phyloP scores from a whole-genome alignment of 345 rosid genomes.

The Raphanus sativus region DNA sequence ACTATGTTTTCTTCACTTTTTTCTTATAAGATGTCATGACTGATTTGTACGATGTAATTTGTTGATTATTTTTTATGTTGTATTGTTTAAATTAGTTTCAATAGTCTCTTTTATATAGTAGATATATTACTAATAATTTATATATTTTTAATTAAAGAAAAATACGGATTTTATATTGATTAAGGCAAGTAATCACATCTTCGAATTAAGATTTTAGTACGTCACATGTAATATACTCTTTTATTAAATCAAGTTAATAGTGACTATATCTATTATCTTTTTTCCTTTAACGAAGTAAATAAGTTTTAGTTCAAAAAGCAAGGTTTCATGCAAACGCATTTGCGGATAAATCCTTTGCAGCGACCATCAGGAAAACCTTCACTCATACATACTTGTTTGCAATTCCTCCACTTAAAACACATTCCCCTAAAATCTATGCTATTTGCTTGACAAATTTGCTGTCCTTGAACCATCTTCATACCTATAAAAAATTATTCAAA shows the following conservation, averaged over 20 bases:
- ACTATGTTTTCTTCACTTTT: neutral
- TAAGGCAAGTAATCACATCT: too few species aligned
- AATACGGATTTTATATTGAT: too few species aligned
- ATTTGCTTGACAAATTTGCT: neutral
- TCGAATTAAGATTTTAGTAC: too few species aligned
- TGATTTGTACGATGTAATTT: too few species aligned
- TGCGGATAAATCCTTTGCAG: neutral
- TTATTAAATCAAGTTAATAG: too few species aligned
- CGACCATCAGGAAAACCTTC: slow-evolving; percentile 10
- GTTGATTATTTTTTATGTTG: too few species aligned
- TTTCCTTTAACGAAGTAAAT: neutral
- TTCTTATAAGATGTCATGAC: too few species aligned
- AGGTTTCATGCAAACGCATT: neutral
- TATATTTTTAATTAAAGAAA: too few species aligned
- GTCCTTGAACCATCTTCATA: neutral
- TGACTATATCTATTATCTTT: too few species aligned
- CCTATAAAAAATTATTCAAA: neutral
- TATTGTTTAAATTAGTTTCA: too few species aligned
- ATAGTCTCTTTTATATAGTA: too few species aligned
- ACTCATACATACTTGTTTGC: neutral
- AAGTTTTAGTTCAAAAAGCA: neutral
- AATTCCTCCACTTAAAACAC: neutral
- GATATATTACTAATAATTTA: too few species aligned
- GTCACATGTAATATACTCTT: neutral
- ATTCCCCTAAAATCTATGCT: neutral